phyloP scores from a whole-genome alignment of 768 basidiomycete genomes.

The Russula sp. region DNA sequence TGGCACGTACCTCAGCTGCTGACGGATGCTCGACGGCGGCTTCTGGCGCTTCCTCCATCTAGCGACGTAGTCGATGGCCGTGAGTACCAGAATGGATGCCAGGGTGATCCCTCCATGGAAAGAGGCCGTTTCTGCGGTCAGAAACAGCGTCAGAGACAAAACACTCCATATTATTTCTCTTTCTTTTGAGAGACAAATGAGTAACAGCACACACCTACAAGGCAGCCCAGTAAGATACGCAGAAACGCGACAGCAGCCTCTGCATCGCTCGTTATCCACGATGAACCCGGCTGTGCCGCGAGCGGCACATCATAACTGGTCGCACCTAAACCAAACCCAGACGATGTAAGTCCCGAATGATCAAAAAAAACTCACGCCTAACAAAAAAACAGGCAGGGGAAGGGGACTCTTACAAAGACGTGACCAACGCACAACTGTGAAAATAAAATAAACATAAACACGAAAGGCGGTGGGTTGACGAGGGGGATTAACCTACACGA shows the following conservation, averaged over 20 bases:
- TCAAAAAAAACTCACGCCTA: neutral
- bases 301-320: neutral
- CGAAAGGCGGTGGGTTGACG: constrained; percentile 15
- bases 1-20: constrained; percentile 13
- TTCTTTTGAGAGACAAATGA: neutral
- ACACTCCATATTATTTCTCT: neutral
- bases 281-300: constrained; percentile 8
- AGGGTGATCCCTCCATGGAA: constrained; percentile 64
- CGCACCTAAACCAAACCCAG: neutral
- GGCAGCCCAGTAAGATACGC: constrained; percentile 57
- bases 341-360: neutral
- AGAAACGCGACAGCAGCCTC: constrained; percentile 48
- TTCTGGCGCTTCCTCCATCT: constrained; percentile 22
- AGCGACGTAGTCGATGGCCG: constrained; percentile 32
- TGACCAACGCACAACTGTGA: constrained; percentile 70
- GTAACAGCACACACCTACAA: constrained; percentile 40
- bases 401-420: constrained; percentile 44
- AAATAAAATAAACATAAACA: neutral
- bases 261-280: constrained; percentile 38
- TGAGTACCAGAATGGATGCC: constrained; percentile 48
- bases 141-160: neutral
- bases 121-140: constrained; percentile 54
- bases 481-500: constrained; percentile 47
- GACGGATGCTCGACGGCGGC: constrained; percentile 12
- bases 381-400: neutral